Percentiles rank a stretch among this genome's conserved stretches.
Conservation (phyloP, 2,329 filamentous ascomycete genomes). For the Capronia epimyces region DNA sequence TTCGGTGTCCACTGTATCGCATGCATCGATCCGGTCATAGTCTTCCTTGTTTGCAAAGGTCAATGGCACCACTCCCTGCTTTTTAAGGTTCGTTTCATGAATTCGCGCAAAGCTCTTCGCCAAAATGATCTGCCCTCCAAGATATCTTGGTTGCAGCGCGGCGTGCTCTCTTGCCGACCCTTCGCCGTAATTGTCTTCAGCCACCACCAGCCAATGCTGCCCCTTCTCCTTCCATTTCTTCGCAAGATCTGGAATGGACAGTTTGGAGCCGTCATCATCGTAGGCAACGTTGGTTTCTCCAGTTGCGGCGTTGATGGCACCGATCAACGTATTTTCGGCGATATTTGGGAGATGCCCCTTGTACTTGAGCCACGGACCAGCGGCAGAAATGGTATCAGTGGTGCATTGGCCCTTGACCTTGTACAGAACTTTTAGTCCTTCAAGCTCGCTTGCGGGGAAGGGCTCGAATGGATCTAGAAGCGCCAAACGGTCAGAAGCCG, state of each 20-base stretch:
- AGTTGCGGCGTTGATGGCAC: slow-evolving; percentile 85
- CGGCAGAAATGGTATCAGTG: slow-evolving; percentile 96
- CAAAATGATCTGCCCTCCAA: slow-evolving; percentile 77
- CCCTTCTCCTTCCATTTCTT: slow-evolving; percentile 71
- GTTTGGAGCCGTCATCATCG: slow-evolving; percentile 68
- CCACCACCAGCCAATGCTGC: slow-evolving; percentile 85
- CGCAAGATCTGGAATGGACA: slow-evolving; percentile 82
- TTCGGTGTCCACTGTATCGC: slow-evolving; percentile 75
- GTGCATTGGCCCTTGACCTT: slow-evolving; percentile 98
- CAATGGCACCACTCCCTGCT: slow-evolving; percentile 91
- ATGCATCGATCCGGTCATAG: slow-evolving; percentile 76
- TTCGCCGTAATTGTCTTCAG: slow-evolving; percentile 96
- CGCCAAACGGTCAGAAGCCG: slow-evolving; percentile 83
- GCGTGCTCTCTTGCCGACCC: slow-evolving; percentile 85
- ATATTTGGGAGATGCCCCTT: slow-evolving; percentile 99
- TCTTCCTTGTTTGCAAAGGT: slow-evolving; percentile 85
- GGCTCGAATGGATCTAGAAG: slow-evolving; percentile 82
- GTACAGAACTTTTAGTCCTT: slow-evolving; percentile 77
- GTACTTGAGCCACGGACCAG: slow-evolving; percentile 97
- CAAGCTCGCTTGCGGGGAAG: slow-evolving; percentile 72
- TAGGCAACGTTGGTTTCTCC: slow-evolving; percentile 89
- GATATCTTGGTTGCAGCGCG: slow-evolving; percentile 82
- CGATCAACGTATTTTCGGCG: slow-evolving; percentile 93
- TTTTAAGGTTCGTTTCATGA: slow-evolving; percentile 94
- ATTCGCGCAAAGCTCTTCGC: slow-evolving; percentile 86